Conservation (phyloP, 2,329 filamentous ascomycete genomes). For the Fusarium proliferatum region DNA sequence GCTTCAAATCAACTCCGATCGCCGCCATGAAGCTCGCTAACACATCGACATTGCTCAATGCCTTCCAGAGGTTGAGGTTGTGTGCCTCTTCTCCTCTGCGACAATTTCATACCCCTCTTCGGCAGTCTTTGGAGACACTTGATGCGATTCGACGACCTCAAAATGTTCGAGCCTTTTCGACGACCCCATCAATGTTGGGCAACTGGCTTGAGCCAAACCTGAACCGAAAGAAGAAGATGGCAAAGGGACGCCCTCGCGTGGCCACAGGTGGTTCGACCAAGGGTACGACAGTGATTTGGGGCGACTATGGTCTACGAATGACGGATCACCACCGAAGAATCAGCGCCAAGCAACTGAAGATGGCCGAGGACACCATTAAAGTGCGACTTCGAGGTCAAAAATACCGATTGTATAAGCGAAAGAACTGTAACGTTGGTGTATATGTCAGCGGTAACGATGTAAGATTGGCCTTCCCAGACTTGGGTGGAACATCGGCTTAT, state of each 20-base stretch:
- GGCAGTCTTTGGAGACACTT: conserved; percentile 45
- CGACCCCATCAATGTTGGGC: conserved; percentile 67
- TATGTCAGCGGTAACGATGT: conserved; percentile 95
- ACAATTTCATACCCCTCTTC: conserved; percentile 50
- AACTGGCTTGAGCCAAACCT: conserved; percentile 87
- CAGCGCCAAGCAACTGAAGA: conserved; percentile 85
- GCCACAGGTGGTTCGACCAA: conserved; percentile 90
- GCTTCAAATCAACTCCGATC: conserved; percentile 39
- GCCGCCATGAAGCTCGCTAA: conserved; percentile 59
- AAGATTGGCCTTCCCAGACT: conserved; percentile 42
- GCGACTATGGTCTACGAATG: conserved; percentile 95
- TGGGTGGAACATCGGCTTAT: conserved; percentile 31
- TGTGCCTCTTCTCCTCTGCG: conserved; percentile 54
- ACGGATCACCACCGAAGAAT: conserved; percentile 92
- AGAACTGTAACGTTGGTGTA: conserved; percentile 93
- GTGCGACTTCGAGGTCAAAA: conserved; percentile 88
- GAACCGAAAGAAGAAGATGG: conserved; percentile 84
- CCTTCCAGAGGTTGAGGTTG: conserved; percentile 63
- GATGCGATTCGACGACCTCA: conserved; percentile 52
- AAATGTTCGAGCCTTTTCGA: conserved; percentile 76
- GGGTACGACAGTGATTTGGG: conserved; percentile 96
- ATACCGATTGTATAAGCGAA: conserved; percentile 90
- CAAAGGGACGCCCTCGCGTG: conserved; percentile 89
- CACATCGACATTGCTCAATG: conserved; percentile 60
- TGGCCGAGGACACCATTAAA: conserved; percentile 94